phyloP scores from a whole-genome alignment of 1,284 basidiomycete genomes.

The Rhodotorula sp. region DNA sequence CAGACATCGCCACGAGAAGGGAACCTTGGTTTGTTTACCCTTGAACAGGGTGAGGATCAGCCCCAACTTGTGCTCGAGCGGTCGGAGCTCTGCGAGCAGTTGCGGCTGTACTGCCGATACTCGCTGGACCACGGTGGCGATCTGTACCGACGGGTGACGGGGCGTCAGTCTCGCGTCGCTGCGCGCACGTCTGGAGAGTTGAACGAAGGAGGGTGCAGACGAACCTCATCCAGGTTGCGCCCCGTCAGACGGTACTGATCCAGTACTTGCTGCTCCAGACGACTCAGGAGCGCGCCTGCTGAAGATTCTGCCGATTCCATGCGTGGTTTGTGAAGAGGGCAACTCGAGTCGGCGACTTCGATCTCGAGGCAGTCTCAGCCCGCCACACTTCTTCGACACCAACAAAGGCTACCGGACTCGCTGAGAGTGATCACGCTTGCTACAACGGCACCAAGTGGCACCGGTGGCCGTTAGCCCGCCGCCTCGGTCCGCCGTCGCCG shows the following conservation, averaged over 20 bases:
- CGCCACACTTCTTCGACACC: no score
- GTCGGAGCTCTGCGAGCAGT: constrained; percentile 74
- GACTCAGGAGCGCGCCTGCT: neutral
- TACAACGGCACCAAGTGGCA: neutral
- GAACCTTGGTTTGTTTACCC: neutral
- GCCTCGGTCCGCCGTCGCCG: neutral
- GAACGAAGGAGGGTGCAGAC: neutral
- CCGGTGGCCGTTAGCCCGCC: no score
- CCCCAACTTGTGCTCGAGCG: constrained; percentile 91
- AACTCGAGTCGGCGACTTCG: no score
- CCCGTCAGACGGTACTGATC: no score
- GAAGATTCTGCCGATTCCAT: neutral
- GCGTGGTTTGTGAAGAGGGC: no score
- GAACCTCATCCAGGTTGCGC: neutral
- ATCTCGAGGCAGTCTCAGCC: no score
- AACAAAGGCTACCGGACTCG: no score
- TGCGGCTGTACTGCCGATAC: constrained; percentile 67
- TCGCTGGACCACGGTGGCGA: constrained; percentile 44
- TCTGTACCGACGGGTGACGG: constrained; percentile 44
- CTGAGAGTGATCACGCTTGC: no score
- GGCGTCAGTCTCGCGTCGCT: constrained; percentile 38
- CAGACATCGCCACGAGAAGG: constrained; percentile 21
- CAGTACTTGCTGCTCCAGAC: neutral
- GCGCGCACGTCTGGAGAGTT: neutral
- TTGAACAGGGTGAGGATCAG: constrained; percentile 72